These are phyloP conservation scores for Aspergillus hiratsukae DNA, from an alignment of 2,329 filamentous ascomycete species.

Conservation along the genomic window DNA sequence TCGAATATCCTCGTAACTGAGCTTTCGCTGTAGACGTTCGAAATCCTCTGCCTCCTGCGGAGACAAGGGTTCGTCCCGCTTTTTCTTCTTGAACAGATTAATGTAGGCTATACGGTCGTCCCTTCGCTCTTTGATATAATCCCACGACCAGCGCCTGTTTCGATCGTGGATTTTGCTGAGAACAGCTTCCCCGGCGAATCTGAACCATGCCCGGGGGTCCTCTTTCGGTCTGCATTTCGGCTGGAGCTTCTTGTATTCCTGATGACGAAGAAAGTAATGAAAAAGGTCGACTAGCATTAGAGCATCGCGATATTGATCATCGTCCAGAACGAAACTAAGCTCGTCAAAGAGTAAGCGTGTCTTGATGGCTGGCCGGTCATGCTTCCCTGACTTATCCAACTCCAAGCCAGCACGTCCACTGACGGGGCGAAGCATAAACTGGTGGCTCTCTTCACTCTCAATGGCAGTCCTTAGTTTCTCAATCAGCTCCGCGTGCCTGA, in stretches of 20 bases:
- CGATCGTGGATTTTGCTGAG: conserved; percentile 91
- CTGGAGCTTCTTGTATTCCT: conserved; percentile 91
- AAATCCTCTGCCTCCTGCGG: conserved; percentile 68
- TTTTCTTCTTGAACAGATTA: conserved; percentile 91
- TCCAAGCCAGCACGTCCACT: conserved; percentile 93
- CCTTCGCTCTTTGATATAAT: conserved; percentile 84
- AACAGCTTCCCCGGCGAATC: conserved; percentile 84
- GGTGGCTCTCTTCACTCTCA: conserved; percentile 69
- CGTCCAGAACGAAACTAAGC: conserved; percentile 94
- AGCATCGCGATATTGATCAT: conserved; percentile 93
- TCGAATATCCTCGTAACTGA: conserved; percentile 88
- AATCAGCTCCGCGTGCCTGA: conserved; percentile 71
- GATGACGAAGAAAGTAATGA: conserved; percentile 95
- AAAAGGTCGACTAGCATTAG: conserved; percentile 98
- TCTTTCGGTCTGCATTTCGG: conserved; percentile 82
- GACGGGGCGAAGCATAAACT: conserved; percentile 94
- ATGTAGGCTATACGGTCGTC: conserved; percentile 89
- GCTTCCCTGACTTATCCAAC: conserved; percentile 84
- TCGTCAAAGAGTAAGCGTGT: conserved; percentile 92
- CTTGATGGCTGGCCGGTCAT: conserved; percentile 78
- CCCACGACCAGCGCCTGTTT: conserved; percentile 94
- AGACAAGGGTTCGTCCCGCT: conserved; percentile 64
- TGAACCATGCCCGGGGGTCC: conserved; percentile 86
- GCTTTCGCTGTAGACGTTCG: conserved; percentile 74
- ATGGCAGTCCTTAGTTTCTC: conserved; percentile 75